Evolutionary conservation across 2,329 filamentous ascomycete species (phyloP).

Genomic region (Rhynchosporium secalis): DNA sequence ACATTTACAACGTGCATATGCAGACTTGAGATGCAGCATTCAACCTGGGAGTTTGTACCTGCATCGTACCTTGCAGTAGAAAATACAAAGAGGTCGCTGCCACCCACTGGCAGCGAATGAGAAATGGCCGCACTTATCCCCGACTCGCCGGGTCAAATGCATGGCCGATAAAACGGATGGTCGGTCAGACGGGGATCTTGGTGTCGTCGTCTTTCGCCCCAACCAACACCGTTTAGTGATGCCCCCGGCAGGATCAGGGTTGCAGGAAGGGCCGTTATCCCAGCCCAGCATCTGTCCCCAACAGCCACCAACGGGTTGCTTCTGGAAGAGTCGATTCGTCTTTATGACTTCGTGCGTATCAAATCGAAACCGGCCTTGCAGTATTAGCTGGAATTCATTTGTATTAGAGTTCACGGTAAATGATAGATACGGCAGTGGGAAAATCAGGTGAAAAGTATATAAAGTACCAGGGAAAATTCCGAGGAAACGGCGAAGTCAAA

Average conservation of each 20-base stretch:
- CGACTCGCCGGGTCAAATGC: neutral
- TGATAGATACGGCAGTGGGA: too few relatives aligned
- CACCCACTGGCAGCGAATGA: conserved; percentile 7
- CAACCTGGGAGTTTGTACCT: conserved; percentile 30
- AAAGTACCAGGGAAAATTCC: neutral
- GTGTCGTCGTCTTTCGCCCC: neutral
- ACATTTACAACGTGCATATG: conserved; percentile 21
- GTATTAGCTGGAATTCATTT: too few relatives aligned
- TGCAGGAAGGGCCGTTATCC: conserved; percentile 10
- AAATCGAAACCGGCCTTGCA: too few relatives aligned
- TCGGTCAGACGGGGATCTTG: neutral
- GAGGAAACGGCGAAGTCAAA: neutral
- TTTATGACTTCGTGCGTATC: too few relatives aligned
- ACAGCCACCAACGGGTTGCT: conserved; percentile 10
- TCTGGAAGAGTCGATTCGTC: conserved; percentile 14
- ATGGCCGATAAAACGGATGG: conserved; percentile 13
- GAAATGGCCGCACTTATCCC: conserved; percentile 5
- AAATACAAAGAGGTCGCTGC: neutral
- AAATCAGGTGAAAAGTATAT: too few relatives aligned
- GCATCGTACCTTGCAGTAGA: conserved; percentile 37
- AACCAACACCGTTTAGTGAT: conserved; percentile 9
- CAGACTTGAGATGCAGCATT: conserved; percentile 8
- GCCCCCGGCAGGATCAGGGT: conserved; percentile 9
- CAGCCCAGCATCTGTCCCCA: conserved; percentile 16
- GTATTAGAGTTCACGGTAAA: too few relatives aligned